These are phyloP conservation scores for Aspergillus nidulans DNA, from an alignment of 495 filamentous ascomycete genomes.

Conservation along the genomic window DNA sequence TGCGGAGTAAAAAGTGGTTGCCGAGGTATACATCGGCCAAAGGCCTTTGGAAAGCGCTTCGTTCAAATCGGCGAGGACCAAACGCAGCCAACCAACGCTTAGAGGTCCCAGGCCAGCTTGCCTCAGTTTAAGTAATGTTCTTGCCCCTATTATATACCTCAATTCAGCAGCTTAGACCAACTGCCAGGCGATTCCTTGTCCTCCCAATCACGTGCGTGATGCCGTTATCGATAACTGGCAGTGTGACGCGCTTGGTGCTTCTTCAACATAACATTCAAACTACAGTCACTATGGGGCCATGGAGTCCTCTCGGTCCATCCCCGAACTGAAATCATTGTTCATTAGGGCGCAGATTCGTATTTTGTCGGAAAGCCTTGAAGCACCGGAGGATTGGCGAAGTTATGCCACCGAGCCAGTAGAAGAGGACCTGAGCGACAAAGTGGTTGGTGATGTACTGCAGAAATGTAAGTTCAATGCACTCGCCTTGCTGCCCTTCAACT, in stretches of 20 bases:
- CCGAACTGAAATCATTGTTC: conserved; percentile 61
- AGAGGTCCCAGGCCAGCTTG: no score
- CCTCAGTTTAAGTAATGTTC: no score
- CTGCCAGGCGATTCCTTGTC: no score
- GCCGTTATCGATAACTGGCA: conserved; percentile 19
- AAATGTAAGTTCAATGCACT: conserved; percentile 34
- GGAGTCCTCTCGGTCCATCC: conserved; percentile 48
- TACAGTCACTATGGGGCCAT: conserved; percentile 29
- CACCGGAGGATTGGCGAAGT: conserved; percentile 54
- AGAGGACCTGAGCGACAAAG: conserved; percentile 47
- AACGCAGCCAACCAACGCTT: no score
- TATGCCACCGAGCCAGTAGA: conserved; percentile 39
- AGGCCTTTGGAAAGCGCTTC: background rate
- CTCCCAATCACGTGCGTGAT: conserved; percentile 12
- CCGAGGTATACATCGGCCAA: conserved; percentile 22
- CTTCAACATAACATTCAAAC: background rate
- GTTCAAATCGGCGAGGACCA: no score
- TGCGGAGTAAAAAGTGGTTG: conserved; percentile 20
- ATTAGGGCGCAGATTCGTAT: conserved; percentile 59
- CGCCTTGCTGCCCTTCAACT: background rate
- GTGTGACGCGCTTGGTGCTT: background rate
- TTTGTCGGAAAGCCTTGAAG: conserved; percentile 51
- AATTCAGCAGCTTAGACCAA: no score
- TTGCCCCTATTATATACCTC: no score
- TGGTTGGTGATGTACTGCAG: conserved; percentile 52